Conservation (phyloP, 2,329 filamentous ascomycete species). For the Trichoderma sp. region DNA sequence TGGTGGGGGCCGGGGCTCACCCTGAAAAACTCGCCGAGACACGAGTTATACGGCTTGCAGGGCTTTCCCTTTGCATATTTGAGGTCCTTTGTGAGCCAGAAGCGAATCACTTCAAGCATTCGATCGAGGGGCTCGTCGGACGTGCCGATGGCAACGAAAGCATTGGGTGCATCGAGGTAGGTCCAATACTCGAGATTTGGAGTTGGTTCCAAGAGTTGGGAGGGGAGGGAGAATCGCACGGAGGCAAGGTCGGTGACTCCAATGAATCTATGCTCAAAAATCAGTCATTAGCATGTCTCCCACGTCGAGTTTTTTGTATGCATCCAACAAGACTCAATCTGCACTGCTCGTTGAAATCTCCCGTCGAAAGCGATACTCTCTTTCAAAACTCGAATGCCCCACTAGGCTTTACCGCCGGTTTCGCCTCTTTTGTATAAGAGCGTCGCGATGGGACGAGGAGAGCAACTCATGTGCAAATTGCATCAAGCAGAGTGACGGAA, state of each 20-base stretch:
- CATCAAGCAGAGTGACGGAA: background rate
- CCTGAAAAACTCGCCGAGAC: slow-evolving; percentile 94
- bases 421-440: background rate
- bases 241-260: slow-evolving; percentile 93
- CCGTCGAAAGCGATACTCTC: background rate
- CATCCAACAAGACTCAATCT: background rate
- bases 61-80: slow-evolving; percentile 99
- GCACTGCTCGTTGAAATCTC: background rate
- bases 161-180: slow-evolving; percentile 91
- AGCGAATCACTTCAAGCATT: slow-evolving; percentile 90
- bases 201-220: slow-evolving; percentile 91
- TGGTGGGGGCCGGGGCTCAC: slow-evolving; percentile 46
- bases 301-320: no score
- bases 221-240: slow-evolving; percentile 92
- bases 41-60: slow-evolving; percentile 98
- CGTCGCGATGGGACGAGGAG: background rate
- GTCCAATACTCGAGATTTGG: slow-evolving; percentile 99
- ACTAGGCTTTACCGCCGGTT: slow-evolving; percentile 20
- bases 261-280: slow-evolving; percentile 66
- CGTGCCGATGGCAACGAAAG: slow-evolving; percentile 78
- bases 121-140: slow-evolving; percentile 88
- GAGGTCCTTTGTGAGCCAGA: slow-evolving; percentile 98
- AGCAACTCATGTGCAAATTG: background rate
- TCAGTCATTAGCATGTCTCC: background rate
- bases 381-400: slow-evolving; percentile 11